Evolutionary conservation across 345 rosid genomes (phyloP), one percentile per base, ranked within the genome.

Genomic region (Rhizophora apiculata): DNA sequence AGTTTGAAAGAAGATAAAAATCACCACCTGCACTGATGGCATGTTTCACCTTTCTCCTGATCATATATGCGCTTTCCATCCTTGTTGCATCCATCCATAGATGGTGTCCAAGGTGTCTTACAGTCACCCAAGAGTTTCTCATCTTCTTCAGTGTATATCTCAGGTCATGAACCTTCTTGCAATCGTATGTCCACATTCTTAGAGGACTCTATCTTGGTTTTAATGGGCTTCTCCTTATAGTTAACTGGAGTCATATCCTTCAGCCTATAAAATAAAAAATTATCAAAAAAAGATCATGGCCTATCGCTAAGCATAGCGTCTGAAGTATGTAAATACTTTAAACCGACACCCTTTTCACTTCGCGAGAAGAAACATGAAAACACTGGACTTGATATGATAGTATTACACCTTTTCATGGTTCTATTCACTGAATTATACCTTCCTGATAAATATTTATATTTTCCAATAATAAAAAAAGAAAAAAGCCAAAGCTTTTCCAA

Each of bases 11-110:
- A 57, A 29, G 24, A 20, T 1, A 57, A 51, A 39, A 20, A 18
- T 43, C 49, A 43, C 32, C 8, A 81, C 84, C 84, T 74, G 82
- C 82, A 81, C 48, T 81, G 84, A 66, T 81, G 84, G 65, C 84
- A 81, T 32, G 77, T 49, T 57, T 78, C 60, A 18, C 78, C 84
- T 1, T 49, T 62, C 34, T 54, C 75, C 6, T 56, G 73, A 72
- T 75, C 80, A 72, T 71, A 78, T 15, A 74, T 60, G 67, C 79
- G 77, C 69, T 68, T 72, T 37, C 80, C 77, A 39, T 78, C 72
- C 32, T 52, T 3, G 16, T 72, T 72, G 63, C 56, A 69, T 21
- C 75, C 83, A 67, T 80, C 80, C 52, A 70, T 70, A 60, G 1
- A 56, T 60, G 52, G 30, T 39, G 26, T 66, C 81, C 81, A 77